Percentiles rank a stretch among this genome's conserved stretches.
Conservation (phyloP, 768 basidiomycete species). For the Kwoniella sp. region DNA sequence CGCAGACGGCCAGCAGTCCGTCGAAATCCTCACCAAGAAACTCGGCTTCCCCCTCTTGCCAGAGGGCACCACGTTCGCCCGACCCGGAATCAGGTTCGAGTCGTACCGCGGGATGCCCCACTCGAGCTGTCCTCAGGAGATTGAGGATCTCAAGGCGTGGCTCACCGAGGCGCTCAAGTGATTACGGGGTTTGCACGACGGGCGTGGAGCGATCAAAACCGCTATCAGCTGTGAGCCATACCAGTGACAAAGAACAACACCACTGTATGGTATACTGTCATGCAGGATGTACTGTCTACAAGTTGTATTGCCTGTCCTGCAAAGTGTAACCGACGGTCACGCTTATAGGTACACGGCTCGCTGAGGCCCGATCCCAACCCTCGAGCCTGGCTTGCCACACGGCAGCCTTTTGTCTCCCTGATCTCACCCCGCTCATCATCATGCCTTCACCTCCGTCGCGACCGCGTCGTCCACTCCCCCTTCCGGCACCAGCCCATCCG, state of each 20-base stretch:
- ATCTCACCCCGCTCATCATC: background rate
- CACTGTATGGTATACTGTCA: too few relatives aligned
- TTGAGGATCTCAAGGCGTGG: constrained; percentile 68
- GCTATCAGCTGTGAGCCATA: too few relatives aligned
- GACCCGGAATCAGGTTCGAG: constrained; percentile 64
- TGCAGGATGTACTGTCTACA: too few relatives aligned
- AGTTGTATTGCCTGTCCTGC: too few relatives aligned
- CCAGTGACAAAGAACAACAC: background rate
- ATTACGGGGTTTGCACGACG: too few relatives aligned
- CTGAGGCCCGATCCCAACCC: too few relatives aligned
- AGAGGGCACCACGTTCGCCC: constrained; percentile 26
- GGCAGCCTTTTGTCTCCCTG: background rate
- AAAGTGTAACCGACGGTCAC: too few relatives aligned
- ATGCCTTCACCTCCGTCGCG: too few relatives aligned
- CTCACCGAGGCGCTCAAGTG: constrained; percentile 55
- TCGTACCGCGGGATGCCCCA: constrained; percentile 68
- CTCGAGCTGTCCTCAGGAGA: constrained; percentile 61
- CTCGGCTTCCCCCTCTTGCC: constrained; percentile 54
- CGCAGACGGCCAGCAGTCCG: constrained; percentile 55
- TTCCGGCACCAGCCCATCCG: constrained; percentile 49
- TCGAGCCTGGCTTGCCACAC: background rate
- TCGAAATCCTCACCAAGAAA: constrained; percentile 57
- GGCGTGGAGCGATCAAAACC: too few relatives aligned
- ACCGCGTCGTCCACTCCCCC: constrained; percentile 25
- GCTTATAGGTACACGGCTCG: too few relatives aligned